Conservation (phyloP, 495 filamentous ascomycete species). For the Penicillium desertorum region DNA sequence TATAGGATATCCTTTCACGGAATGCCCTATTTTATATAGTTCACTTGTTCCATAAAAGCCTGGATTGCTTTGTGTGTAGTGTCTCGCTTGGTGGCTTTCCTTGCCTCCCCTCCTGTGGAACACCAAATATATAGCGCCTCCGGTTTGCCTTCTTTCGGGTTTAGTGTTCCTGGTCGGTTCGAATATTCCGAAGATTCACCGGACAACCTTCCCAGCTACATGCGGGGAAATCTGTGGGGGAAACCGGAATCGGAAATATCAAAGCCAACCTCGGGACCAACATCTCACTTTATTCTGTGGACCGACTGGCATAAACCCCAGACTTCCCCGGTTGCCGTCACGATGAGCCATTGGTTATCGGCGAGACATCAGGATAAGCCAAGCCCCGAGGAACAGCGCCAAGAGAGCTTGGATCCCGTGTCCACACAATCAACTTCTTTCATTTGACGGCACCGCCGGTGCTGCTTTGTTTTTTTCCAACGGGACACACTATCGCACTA, state of each 20-base stretch:
- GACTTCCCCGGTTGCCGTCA: background rate
- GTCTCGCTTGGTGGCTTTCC: background rate
- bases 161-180: too few relatives aligned
- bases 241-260: background rate
- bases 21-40: background rate
- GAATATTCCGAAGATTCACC: too few relatives aligned
- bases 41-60: background rate
- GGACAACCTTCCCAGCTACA: too few relatives aligned
- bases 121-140: too few relatives aligned
- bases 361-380: background rate
- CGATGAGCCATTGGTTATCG: background rate
- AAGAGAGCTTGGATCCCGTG: slow-evolving; percentile 5
- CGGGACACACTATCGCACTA: background rate
- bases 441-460: slow-evolving; percentile 7
- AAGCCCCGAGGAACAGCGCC: slow-evolving; percentile 1
- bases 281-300: background rate
- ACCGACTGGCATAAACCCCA: background rate
- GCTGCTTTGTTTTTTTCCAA: background rate
- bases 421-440: background rate
- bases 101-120: background rate
- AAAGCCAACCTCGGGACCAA: background rate
- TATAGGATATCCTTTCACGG: background rate
- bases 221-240: background rate
- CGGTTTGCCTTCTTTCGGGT: too few relatives aligned
- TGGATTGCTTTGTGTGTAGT: background rate